A percentile compares a stretch with the other conserved stretches of the same genome.
Conservation (phyloP, 2,329 filamentous ascomycete species). For the Calycina marina region DNA sequence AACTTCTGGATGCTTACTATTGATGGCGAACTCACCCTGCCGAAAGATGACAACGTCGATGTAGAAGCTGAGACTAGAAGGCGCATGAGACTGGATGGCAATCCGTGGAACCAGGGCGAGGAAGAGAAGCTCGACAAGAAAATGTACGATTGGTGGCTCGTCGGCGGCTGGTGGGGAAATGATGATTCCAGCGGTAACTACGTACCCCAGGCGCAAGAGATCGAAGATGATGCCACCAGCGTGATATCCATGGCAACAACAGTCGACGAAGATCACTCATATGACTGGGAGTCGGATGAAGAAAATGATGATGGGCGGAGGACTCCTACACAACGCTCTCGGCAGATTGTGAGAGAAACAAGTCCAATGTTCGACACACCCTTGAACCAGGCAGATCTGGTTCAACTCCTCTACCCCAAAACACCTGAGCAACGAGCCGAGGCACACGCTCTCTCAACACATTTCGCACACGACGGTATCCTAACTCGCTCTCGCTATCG, state of each 20-base stretch:
- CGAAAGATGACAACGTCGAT: slow-evolving; percentile 53
- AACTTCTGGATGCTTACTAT: slow-evolving; percentile 40
- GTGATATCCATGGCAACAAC: slow-evolving; percentile 45
- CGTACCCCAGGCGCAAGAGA: slow-evolving; percentile 35
- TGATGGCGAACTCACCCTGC: slow-evolving; percentile 38
- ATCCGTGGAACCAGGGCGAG: slow-evolving; percentile 28
- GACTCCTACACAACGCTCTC: slow-evolving; percentile 60
- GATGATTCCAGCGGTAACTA: slow-evolving; percentile 74
- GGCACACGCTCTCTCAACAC: slow-evolving; percentile 66
- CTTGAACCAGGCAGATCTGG: slow-evolving; percentile 54
- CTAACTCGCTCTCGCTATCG: slow-evolving; percentile 72
- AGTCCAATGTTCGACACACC: slow-evolving; percentile 47
- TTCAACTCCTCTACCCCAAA: slow-evolving; percentile 67
- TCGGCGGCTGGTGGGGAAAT: slow-evolving; percentile 73
- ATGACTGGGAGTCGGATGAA: slow-evolving; percentile 30
- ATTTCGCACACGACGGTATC: slow-evolving; percentile 55
- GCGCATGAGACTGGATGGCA: slow-evolving; percentile 32
- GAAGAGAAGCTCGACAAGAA: slow-evolving; percentile 58
- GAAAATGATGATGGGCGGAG: slow-evolving; percentile 33
- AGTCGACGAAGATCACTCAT: slow-evolving; percentile 27
- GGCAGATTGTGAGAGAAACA: slow-evolving; percentile 34
- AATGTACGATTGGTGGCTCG: slow-evolving; percentile 74
- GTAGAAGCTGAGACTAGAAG: slow-evolving; percentile 67
- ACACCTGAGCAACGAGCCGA: slow-evolving; percentile 67
- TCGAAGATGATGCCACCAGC: slow-evolving; percentile 65